These are phyloP conservation scores for Diaporthe australafricana DNA, from an alignment of 2,329 filamentous ascomycete species.

Conservation along the genomic window DNA sequence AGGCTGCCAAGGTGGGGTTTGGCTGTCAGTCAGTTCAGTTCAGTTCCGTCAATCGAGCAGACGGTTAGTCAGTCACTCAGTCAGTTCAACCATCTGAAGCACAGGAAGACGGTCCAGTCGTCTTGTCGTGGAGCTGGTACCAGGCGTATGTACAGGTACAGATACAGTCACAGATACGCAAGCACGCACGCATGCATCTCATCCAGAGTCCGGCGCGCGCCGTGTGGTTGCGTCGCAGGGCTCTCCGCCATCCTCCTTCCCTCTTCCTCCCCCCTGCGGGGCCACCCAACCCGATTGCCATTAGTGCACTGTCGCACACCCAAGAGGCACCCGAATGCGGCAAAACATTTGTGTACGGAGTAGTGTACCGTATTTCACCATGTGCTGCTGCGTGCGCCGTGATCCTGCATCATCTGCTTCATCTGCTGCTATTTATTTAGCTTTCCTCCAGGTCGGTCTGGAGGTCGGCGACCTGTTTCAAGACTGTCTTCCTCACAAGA, in stretches of 20 bases:
- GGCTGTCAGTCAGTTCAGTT: neutral
- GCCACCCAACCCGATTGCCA: neutral
- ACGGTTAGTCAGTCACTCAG: neutral
- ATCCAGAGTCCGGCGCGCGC: neutral
- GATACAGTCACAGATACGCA: neutral
- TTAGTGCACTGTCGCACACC: neutral
- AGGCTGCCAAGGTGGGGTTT: conserved; percentile 12
- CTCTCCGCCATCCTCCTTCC: neutral
- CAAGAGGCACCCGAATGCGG: neutral
- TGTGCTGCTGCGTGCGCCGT: neutral
- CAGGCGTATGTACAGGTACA: neutral
- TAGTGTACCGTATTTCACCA: neutral
- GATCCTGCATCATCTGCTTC: conserved; percentile 18
- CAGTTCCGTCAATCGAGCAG: neutral
- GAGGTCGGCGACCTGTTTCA: conserved; percentile 29
- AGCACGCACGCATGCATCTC: neutral
- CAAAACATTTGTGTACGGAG: neutral
- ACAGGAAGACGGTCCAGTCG: neutral
- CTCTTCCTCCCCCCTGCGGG: neutral
- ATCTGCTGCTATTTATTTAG: conserved; percentile 27
- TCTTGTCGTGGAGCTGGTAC: neutral
- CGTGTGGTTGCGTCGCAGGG: conserved; percentile 14
- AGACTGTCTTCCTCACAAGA: conserved; percentile 14
- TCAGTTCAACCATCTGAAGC: neutral
- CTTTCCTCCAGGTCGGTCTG: conserved; percentile 23